Conservation (phyloP, 768 basidiomycete genomes). For the Pleurotus salmoneostramineus region DNA sequence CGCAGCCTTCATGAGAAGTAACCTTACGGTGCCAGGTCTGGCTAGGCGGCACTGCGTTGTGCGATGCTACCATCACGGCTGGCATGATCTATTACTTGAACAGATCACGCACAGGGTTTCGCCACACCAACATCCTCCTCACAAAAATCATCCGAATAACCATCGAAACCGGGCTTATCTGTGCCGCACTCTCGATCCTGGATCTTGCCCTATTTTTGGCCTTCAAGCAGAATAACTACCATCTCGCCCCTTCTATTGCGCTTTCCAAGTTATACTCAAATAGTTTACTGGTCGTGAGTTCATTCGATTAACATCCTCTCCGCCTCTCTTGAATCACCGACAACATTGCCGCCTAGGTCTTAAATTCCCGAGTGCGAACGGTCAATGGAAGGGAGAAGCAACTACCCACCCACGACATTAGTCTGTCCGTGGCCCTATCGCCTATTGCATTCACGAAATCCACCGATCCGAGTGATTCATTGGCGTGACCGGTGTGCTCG, state of each 20-base stretch:
- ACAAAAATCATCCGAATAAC: conserved; percentile 17
- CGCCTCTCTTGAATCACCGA: not conserved
- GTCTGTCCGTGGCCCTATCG: not conserved
- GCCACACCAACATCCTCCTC: conserved; percentile 14
- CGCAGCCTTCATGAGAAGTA: not conserved
- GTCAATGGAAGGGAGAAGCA: not conserved
- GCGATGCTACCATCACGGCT: conserved; percentile 17
- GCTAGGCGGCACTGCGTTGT: conserved; percentile 18
- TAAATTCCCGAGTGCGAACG: not conserved
- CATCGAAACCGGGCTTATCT: conserved; percentile 20
- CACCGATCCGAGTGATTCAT: too few relatives aligned
- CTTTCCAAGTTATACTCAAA: conserved; percentile 21
- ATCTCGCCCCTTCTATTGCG: conserved; percentile 17
- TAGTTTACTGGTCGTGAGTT: conserved; percentile 17
- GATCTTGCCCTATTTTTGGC: conserved; percentile 17
- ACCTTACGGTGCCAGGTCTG: conserved; percentile 12
- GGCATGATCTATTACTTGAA: conserved; percentile 19
- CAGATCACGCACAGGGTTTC: conserved; percentile 16
- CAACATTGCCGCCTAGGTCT: not conserved
- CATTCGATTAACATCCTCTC: not conserved
- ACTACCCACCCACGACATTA: not conserved
- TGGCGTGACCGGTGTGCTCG: too few relatives aligned
- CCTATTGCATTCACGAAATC: too few relatives aligned
- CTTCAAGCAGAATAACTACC: conserved; percentile 17
- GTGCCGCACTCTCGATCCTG: conserved; percentile 17